Evolutionary conservation across 75 land plant species (phyloP), one percentile per base, ranked within the genome.

Genomic region (Cryptomeria japonica): DNA sequence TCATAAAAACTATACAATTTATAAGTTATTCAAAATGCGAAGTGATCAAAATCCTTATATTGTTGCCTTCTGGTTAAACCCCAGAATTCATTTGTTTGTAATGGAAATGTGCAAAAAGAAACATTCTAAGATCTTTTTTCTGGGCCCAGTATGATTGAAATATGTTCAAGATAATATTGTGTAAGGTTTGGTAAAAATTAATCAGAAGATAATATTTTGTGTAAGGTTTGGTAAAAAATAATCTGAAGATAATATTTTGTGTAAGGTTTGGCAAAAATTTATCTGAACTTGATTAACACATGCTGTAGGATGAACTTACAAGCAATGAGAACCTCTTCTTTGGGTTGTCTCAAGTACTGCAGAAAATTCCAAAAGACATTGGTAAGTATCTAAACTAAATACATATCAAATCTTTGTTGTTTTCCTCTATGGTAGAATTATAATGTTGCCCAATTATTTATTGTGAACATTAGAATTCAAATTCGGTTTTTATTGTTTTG

Each of bases 311-410:
- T 91, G 99, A 98, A 87, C 79, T 98, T 53, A 93, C 95, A 90
- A 92, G 93, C 88, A 94, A 97, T 77, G 99, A 97, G 91, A 92
- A 93, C 64, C 90, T 98, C 28, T 98, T 95, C 87, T 97, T 97
- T 95, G 99, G 99, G 49, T 90, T 98, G 31, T 90, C 93, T 39
- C 97, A 98, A 86, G 97, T 91, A 77, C 93, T 98, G 46, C 92
- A 93, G 38, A 98, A 96, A 89, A 97, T 98, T 89, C 99, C 99
- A 70, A 97, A 96, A 83, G 97, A 97, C 91, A 97, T 96, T 79
- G 99, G 99, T 98, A 84, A 84, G 55, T 31, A 86, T 37, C 16
- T 78, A 36, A n/a, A 75, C 39, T 10, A 44, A 12, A 25, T 82
- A 90, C 58, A n/a, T 88, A 76, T n/a, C 36, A 28, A 6, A 0